Base-by-base conservation (phyloP, 768 basidiomycete species). In the Peribolospora kevripleyi region DNA sequence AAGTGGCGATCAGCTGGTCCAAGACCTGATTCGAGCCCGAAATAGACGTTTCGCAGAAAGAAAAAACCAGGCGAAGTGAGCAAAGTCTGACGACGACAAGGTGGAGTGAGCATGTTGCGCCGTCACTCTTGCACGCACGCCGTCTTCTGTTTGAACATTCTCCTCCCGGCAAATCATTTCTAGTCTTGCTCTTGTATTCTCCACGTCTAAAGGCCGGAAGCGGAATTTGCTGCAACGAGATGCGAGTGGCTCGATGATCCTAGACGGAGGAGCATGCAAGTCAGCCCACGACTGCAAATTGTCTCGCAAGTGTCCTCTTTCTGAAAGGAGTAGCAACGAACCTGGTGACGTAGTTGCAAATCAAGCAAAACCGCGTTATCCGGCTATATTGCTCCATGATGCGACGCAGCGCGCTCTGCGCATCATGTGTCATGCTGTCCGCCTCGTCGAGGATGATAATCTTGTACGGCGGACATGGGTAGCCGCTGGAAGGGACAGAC, bases 141-240 rank as follows among this genome's bases (percentile, higher is more conserved):
- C 69, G 25, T 68, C 68, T 1, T 69, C 68, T 42, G 65, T 63
- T 42, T 66, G 45, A 50, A 97, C 73, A 42, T 75, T 68, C 68
- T 98, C 93, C 40, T 75, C 72, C 41, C 73, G 63, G 0, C 88
- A 86, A 53, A 98, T 91, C 63, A 84, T 74, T 48, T 76, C 70
- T 6, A 98, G 74, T 52, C 93, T 77, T 10, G 74, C 66, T 46
- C 77, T 74, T 4, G 87, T 80, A 6, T 87, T 87, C 10, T 71
- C 66, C 11, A 78, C 69, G 65, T 90, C 88, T 37, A 98, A 74
- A 2, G 93, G 85, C 8, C 84, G 86, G 70, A 98, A 98, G 46
- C 93, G 81, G 69, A 98, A 98, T 70, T 98, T 98, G 50, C 87
- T 91, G 69, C 93, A 98, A 53, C 93, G 81, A n/a, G 90, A 95